Conservation (phyloP, 768 basidiomycete species). For the Leccinum pellstonianum region DNA sequence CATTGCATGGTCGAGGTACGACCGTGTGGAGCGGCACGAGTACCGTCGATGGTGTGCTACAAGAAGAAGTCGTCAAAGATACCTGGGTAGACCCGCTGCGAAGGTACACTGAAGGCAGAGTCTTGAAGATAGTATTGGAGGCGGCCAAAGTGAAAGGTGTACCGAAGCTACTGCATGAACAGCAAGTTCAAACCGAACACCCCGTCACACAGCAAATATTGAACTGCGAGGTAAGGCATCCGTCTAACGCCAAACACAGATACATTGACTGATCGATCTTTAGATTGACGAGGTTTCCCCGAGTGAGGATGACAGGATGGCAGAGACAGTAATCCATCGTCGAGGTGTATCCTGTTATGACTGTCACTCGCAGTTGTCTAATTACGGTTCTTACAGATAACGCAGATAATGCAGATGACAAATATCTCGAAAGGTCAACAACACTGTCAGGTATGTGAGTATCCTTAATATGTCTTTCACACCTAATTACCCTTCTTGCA, state of each 20-base stretch:
- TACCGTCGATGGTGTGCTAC: neutral
- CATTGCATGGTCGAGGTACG: neutral
- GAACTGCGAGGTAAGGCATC: neutral
- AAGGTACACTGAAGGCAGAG: neutral
- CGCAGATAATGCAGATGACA: too few relatives aligned
- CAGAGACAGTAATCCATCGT: neutral
- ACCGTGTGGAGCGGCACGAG: neutral
- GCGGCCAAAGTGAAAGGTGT: neutral
- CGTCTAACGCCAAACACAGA: too few relatives aligned
- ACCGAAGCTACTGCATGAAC: neutral
- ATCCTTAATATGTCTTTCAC: too few relatives aligned
- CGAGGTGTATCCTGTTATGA: neutral
- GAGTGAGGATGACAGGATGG: neutral
- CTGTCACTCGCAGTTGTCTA: too few relatives aligned
- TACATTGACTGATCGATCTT: too few relatives aligned
- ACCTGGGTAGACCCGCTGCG: constrained; percentile 3
- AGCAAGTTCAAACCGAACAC: constrained; percentile 1
- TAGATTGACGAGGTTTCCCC: neutral
- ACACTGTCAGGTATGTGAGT: too few relatives aligned
- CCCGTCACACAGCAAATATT: neutral
- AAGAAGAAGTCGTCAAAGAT: constrained; percentile 8
- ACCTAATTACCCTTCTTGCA: too few relatives aligned
- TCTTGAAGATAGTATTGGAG: neutral
- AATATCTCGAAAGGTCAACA: too few relatives aligned
- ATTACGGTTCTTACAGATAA: too few relatives aligned